Evolutionary conservation across 345 rosid genomes (phyloP), one percentile per base, ranked within the genome.

Genomic region (rapeseed (Brassica napus)): DNA sequence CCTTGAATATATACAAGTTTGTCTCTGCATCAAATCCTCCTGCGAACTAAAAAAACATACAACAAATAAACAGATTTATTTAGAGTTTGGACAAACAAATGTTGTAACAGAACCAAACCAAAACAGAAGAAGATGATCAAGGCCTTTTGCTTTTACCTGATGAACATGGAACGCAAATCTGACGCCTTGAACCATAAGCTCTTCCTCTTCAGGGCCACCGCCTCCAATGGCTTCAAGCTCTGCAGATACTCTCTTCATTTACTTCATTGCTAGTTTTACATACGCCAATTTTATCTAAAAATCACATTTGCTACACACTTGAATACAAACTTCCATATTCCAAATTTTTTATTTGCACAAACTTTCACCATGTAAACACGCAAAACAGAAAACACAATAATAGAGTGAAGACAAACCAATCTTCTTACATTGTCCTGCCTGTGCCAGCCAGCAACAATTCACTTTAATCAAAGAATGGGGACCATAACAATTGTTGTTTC

Each of bases 1-100:
- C 26, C 26, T 24, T 24, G 26, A 24, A 24, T 24, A 24, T 24
- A 24, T 24, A 24, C 26, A 24, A 24, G 26, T 24, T 96, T 2
- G 97, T 96, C 78, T 92, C 99, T 52, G 76, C 94, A 16, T 93
- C 97, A 58, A 96, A 96, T 37, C 99, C 99, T 69, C 99, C 99
- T 0, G 98, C 99, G 70, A 95, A 93, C 99, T 93, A 85, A 23
- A 52, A 14, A 47, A 44, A 12, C 1, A 5, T 24, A 44, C 14
- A 44, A 44, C 14, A 30, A 34, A 24, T 15, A 14, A 1, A 4
- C 6, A 60, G 35, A 12, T 14, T 58, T 52, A 34, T 4, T 55
- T 42, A 69, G 69, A 14, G 49, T 24, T 18, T 68, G 24, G 12
- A 47, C 35, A 30, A 30, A 28, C 34, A 4, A n/a, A 5, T 31